A percentile compares a stretch with the other conserved stretches of the same genome.
phyloP scores from a whole-genome alignment of 768 basidiomycete species.

The Phlegmacium glaucopus region DNA sequence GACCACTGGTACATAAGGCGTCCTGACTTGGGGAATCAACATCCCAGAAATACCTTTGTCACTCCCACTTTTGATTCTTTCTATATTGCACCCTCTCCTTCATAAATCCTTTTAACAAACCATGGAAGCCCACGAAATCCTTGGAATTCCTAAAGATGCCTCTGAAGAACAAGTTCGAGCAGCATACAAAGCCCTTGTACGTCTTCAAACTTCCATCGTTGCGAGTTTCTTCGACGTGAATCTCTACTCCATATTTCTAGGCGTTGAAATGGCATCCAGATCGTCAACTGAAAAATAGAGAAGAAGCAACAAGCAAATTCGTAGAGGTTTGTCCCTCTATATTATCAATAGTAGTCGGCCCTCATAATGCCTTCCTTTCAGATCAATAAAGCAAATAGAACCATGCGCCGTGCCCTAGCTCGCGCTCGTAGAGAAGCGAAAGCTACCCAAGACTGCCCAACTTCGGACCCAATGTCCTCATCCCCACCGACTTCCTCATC shows the following conservation, averaged over 20 bases:
- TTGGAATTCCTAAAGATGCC: slow-evolving; percentile 44
- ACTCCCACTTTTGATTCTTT: neutral
- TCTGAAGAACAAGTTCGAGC: slow-evolving; percentile 45
- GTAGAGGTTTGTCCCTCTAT: slow-evolving; percentile 16
- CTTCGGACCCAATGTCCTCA: neutral
- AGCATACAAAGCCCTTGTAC: slow-evolving; percentile 55
- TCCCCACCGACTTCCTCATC: slow-evolving; percentile 8
- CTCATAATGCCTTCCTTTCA: slow-evolving; percentile 14
- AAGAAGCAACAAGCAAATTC: slow-evolving; percentile 20
- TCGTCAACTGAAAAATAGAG: slow-evolving; percentile 18
- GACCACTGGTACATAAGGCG: neutral
- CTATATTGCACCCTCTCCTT: neutral
- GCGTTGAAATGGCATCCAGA: slow-evolving; percentile 48
- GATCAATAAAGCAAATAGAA: slow-evolving; percentile 50
- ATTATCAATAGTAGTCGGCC: neutral
- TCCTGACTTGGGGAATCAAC: neutral
- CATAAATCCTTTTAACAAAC: neutral
- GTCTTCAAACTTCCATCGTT: slow-evolving; percentile 13
- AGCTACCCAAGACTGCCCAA: neutral
- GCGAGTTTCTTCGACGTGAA: no score
- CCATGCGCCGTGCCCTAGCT: slow-evolving; percentile 38
- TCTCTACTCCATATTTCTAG: slow-evolving; percentile 19
- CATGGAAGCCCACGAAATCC: slow-evolving; percentile 30
- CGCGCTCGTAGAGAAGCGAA: slow-evolving; percentile 16
- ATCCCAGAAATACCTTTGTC: neutral